Evolutionary conservation across 1,284 basidiomycete species (phyloP), one percentile per base, ranked within the genome.

Genomic region (Pascua sp.): DNA sequence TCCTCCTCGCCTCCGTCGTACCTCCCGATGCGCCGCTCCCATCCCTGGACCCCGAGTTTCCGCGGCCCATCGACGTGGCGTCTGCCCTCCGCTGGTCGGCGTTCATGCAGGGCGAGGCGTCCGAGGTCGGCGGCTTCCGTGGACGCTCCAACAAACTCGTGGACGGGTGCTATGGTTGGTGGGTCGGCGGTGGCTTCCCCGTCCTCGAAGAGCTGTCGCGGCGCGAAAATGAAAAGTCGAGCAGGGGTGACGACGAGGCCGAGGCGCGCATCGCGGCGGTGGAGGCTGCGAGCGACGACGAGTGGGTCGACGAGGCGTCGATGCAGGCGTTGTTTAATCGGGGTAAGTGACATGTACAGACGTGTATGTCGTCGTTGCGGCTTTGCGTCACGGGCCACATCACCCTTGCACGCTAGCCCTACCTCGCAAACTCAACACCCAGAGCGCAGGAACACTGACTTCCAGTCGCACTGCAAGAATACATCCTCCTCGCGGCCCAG

Each of bases 161-260:
- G 0, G 96, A 99, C 70, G 96, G 95, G 3, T 99, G 96, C 77
- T 99, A 98, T 76, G 87, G 90, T 38, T 98, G 96, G 96, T 98
- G 93, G 89, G 90, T 94, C 36, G 95, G 90, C 2, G 94, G 94
- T 0, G 83, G 88, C n/a, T 90, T 96, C 71, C 82, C 85, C 0
- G 78, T 97, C 11, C 78, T 96, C 0, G 88, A 89, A 53, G 85
- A 78, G 17, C 66, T 88, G 11, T 75, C 88, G 39, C 65, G 62
- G 68, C 47, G 69, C n/a, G 69, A 76, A 11, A n/a, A n/a, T n/a
- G n/a, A n/a, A n/a, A n/a, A n/a, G 60, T 56, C 13, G 57, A 58
- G 16, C 38, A 47, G 61, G 38, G 39, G 57, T 11, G 67, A 71
- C 52, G 36, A 47, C 38, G 46, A 45, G 53, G 45, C 54, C 40